phyloP scores from a whole-genome alignment of 805 yeast species.

The Ogataea degrootiae region DNA sequence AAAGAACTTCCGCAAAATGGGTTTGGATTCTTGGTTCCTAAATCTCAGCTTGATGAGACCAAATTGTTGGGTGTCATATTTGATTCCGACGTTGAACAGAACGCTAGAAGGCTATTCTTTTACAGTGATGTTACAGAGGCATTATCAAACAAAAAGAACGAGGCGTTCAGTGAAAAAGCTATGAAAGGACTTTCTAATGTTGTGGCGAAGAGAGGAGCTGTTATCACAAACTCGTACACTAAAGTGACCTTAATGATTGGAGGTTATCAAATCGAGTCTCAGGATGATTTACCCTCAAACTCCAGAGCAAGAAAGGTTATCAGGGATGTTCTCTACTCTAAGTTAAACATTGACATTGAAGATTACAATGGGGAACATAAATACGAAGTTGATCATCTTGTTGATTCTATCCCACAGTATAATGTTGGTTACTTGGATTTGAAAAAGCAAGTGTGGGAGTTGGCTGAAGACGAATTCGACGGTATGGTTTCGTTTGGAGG shows the following conservation, averaged over 20 bases:
- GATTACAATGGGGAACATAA: constrained; percentile 15
- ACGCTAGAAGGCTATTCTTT: constrained; percentile 29
- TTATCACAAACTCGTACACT: constrained; percentile 39
- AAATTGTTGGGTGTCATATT: constrained; percentile 80
- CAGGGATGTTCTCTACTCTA: constrained; percentile 16
- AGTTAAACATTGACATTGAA: constrained; percentile 17
- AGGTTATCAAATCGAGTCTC: constrained; percentile 39
- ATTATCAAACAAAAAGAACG: constrained; percentile 2
- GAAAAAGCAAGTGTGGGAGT: constrained; percentile 31
- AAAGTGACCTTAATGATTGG: constrained; percentile 90
- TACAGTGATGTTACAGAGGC: constrained; percentile 14
- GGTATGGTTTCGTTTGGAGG: constrained; percentile 63
- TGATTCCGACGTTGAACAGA: constrained; percentile 78
- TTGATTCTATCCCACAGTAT: constrained; percentile 75
- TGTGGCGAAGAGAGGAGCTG: constrained; percentile 14
- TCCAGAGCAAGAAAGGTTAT: constrained; percentile 20
- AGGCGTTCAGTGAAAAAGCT: background rate
- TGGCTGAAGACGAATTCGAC: constrained; percentile 31
- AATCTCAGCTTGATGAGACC: constrained; percentile 37
- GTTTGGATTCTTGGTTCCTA: constrained; percentile 87
- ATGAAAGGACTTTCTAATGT: constrained; percentile 14
- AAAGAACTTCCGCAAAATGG: constrained; percentile 47
- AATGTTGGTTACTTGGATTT: constrained; percentile 59
- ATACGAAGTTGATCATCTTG: constrained; percentile 37
- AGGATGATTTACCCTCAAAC: constrained; percentile 17